Evolutionary conservation across 129 eudicot species (phyloP).

Genomic region (Artemisia annua): DNA sequence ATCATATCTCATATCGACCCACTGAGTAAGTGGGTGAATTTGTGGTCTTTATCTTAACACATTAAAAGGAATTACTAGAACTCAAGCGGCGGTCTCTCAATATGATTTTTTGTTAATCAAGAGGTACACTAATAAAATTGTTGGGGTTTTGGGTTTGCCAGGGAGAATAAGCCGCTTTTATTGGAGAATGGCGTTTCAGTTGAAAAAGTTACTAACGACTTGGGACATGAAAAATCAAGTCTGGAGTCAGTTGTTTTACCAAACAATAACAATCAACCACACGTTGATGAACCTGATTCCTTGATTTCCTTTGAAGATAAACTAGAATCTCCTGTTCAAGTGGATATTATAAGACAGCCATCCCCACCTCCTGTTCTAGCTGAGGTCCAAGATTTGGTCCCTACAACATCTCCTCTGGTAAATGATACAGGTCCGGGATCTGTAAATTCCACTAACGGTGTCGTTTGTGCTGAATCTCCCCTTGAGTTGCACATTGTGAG

Average conservation of each 20-base stretch:
- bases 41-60: neutral
- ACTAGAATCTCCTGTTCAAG: constrained; percentile 49
- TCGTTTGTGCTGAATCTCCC: constrained; percentile 72
- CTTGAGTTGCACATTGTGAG: constrained; percentile 86
- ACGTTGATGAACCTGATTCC: constrained; percentile 53
- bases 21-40: no score
- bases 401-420: constrained; percentile 38
- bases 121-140: constrained; percentile 10
- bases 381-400: constrained; percentile 79
- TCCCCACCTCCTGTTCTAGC: constrained; percentile 94
- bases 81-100: neutral
- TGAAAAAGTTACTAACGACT: constrained; percentile 35
- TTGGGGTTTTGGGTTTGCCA: constrained; percentile 26
- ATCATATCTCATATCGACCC: neutral
- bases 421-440: constrained; percentile 36
- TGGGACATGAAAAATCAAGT: constrained; percentile 40
- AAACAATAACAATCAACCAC: constrained; percentile 38
- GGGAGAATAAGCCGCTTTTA: constrained; percentile 48
- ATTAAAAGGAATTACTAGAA: constrained; percentile 3
- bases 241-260: constrained; percentile 33
- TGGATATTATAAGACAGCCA: constrained; percentile 72
- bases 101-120: constrained; percentile 5
- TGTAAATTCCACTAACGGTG: constrained; percentile 46
- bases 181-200: constrained; percentile 42
- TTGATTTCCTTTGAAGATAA: constrained; percentile 80